A percentile compares a stretch with the other conserved stretches of the same genome.
Evolutionary conservation across 306 rosid species (phyloP).

Genomic region (Biancaea sappan): DNA sequence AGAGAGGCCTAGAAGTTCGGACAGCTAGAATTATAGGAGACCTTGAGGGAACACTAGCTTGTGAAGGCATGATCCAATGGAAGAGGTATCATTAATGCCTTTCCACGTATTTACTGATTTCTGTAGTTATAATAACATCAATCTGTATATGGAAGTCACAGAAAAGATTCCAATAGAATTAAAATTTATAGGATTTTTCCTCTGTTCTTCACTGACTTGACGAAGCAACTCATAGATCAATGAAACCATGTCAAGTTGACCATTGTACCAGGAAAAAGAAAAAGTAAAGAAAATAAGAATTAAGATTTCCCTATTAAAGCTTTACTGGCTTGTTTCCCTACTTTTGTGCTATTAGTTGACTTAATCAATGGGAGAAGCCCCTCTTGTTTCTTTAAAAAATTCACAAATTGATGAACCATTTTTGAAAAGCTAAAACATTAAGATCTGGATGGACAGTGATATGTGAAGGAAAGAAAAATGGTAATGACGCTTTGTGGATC

Average conservation of each 20-base stretch:
- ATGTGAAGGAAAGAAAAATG: background rate
- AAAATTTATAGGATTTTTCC: constrained; percentile 17
- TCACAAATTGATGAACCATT: constrained; percentile 4
- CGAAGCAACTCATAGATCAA: constrained; percentile 24
- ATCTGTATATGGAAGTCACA: constrained; percentile 49
- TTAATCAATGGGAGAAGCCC: background rate
- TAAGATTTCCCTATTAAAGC: background rate
- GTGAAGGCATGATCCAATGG: constrained; percentile 83
- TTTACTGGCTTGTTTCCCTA: background rate
- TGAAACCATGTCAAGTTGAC: constrained; percentile 4
- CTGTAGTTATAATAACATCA: constrained; percentile 35
- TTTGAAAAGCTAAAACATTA: background rate
- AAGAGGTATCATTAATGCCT: constrained; percentile 48
- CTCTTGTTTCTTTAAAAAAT: background rate
- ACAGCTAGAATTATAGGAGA: constrained; percentile 88
- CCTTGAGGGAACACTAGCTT: constrained; percentile 88
- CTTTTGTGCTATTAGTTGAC: background rate
- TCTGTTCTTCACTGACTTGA: constrained; percentile 34
- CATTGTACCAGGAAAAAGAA: background rate
- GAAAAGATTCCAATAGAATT: constrained; percentile 37
- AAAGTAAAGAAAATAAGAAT: background rate
- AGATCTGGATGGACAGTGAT: constrained; percentile 13
- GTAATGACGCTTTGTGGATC: constrained; percentile 8
- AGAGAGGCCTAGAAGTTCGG: constrained; percentile 88
- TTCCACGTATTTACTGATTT: constrained; percentile 32